Base-by-base conservation (phyloP, 2,329 filamentous ascomycete genomes). In the Neofusicoccum ribis region DNA sequence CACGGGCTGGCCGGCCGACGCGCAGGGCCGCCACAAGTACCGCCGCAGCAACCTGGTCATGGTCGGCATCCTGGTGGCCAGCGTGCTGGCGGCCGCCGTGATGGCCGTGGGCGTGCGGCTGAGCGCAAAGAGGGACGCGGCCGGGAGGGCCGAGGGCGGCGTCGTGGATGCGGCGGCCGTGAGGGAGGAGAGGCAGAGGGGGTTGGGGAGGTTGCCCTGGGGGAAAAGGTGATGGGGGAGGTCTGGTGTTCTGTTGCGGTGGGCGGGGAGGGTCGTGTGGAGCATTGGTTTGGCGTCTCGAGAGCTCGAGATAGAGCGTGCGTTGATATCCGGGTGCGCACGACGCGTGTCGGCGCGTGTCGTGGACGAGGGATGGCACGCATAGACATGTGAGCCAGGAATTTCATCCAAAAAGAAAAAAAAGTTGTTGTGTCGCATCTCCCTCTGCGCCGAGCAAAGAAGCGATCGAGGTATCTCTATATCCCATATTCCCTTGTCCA, bases 21-120 rank as follows among this genome's bases (percentile, higher is more conserved):
- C 84, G 0, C 69, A 72, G 0, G 91, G 91, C 0, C 86, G 86
- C 9, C 83, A 86, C 71, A 89, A 89, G 78, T 96, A 90, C 78
- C 88, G 91, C 68, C 89, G 89, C 76, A 96, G 92, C 79, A 97
- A 96, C 77, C 81, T 93, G 69, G 87, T 89, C 70, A 96, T 97
- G 92, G 88, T 96, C 66, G 93, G 89, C 2, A 97, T 97, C 64
- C 79, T 97, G 20, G 87, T 86, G 68, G 80, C 88, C 59, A 96
- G 92, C 78, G 93, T 96, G 59, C 69, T 89, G 3, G 90, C 89
- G 71, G 89, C 89, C 49, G 80, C 88, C 23, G 73, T 83, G 65
- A 93, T 95, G 89, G 86, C 87, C 58, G 72, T 88, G 17, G 77
- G 92, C 65, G 78, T 96, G 46, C 78, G 76, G 68, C 66, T 83